Percentiles rank a stretch among this genome's conserved stretches.
Evolutionary conservation across 805 yeast genomes (phyloP).

Genomic region (Saturnispora mendoncae): DNA sequence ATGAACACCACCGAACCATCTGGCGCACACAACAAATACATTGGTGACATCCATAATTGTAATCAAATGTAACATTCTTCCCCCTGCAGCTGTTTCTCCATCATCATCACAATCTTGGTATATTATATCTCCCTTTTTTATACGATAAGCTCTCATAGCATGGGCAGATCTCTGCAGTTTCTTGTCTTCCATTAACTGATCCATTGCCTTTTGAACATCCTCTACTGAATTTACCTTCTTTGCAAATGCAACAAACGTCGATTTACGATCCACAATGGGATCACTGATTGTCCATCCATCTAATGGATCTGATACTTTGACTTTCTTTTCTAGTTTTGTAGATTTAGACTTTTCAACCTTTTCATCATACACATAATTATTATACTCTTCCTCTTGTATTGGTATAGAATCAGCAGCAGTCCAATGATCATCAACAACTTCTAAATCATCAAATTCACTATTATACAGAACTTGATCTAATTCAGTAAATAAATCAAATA

Average conservation of each 20-base stretch:
- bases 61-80: slow-evolving; percentile 69
- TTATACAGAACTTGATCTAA: slow-evolving; percentile 44
- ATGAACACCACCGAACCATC: slow-evolving; percentile 92
- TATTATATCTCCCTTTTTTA: slow-evolving; percentile 46
- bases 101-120: slow-evolving; percentile 91
- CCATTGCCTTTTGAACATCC: slow-evolving; percentile 51
- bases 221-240: slow-evolving; percentile 52
- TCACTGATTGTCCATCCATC: slow-evolving; percentile 72
- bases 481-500: slow-evolving; percentile 71
- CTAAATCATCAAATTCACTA: slow-evolving; percentile 26
- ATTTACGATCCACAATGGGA: slow-evolving; percentile 72
- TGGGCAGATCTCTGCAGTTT: slow-evolving; percentile 64
- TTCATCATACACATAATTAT: slow-evolving; percentile 20
- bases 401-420: slow-evolving; percentile 14
- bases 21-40: slow-evolving; percentile 73
- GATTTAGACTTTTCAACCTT: slow-evolving; percentile 21
- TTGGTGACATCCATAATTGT: slow-evolving; percentile 72
- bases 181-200: slow-evolving; percentile 49
- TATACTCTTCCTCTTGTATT: slow-evolving; percentile 5
- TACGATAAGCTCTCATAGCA: slow-evolving; percentile 83
- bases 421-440: slow-evolving; percentile 21
- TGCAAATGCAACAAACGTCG: slow-evolving; percentile 77
- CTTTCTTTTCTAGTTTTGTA: slow-evolving; percentile 7
- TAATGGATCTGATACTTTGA: slow-evolving; percentile 36
- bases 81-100: slow-evolving; percentile 96